These are phyloP conservation scores for Passalora sequoiae DNA, from an alignment of 2,329 filamentous ascomycete genomes.

Conservation along the genomic window DNA sequence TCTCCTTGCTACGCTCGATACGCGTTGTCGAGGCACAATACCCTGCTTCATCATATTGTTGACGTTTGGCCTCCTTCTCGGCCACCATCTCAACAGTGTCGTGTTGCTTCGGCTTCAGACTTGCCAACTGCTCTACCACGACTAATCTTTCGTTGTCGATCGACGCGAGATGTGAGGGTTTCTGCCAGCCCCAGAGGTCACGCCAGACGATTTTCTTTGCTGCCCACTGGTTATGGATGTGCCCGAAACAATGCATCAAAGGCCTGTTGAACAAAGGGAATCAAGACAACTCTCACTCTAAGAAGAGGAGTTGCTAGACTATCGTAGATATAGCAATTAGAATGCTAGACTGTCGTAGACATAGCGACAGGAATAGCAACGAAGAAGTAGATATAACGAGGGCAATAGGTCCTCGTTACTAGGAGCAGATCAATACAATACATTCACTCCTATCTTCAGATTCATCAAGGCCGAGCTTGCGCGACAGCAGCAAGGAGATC, in stretches of 20 bases:
- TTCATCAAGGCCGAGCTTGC: slow-evolving; percentile 48
- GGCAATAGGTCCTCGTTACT: too few species aligned
- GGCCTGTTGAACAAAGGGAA: too few species aligned
- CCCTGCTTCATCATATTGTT: slow-evolving; percentile 24
- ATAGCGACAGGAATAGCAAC: too few species aligned
- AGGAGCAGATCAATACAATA: too few species aligned
- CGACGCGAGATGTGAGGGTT: slow-evolving; percentile 39
- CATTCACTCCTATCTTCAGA: too few species aligned
- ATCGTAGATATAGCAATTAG: too few species aligned
- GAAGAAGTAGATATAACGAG: too few species aligned
- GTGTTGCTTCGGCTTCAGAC: slow-evolving; percentile 10
- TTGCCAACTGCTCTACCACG: too few species aligned
- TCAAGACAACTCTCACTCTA: too few species aligned
- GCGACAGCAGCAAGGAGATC: slow-evolving; percentile 49
- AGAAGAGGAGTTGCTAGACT: too few species aligned
- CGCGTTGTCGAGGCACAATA: slow-evolving; percentile 19
- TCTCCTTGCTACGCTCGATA: slow-evolving; percentile 42
- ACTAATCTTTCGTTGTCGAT: slow-evolving; percentile 42
- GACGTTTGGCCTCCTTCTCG: slow-evolving; percentile 20
- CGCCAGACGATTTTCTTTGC: slow-evolving; percentile 40
- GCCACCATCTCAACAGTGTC: slow-evolving; percentile 19
- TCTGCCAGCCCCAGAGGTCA: slow-evolving; percentile 15
- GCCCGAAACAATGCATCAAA: slow-evolving; percentile 56
- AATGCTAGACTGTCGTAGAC: too few species aligned
- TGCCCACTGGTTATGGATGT: slow-evolving; percentile 56